A percentile compares a stretch with the other conserved stretches of the same genome.
phyloP scores from a whole-genome alignment of 2,329 filamentous ascomycete species.

The Leptographium lundbergii region DNA sequence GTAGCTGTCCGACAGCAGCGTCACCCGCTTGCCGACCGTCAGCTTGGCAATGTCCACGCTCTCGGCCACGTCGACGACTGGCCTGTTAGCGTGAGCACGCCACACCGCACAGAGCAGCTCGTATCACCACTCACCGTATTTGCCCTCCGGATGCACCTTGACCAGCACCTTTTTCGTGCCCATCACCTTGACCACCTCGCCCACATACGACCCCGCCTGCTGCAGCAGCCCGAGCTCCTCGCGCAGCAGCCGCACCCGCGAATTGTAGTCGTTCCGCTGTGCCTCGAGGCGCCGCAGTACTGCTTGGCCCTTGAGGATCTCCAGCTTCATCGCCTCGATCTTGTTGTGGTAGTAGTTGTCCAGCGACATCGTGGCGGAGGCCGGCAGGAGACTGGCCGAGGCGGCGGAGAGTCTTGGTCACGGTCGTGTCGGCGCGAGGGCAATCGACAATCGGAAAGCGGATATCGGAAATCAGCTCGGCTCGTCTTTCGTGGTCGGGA shows the following conservation, averaged over 20 bases:
- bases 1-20: slow-evolving; percentile 91
- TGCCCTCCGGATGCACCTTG: slow-evolving; percentile 97
- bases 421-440: no score
- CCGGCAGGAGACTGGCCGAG: background rate
- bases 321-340: slow-evolving; percentile 99
- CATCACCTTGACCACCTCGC: slow-evolving; percentile 99
- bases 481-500: no score
- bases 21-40: slow-evolving; percentile 93
- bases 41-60: slow-evolving; percentile 91
- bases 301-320: slow-evolving; percentile 98
- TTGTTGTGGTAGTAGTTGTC: slow-evolving; percentile 99
- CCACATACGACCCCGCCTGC: slow-evolving; percentile 95
- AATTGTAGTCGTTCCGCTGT: slow-evolving; percentile 99
- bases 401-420: background rate
- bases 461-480: no score
- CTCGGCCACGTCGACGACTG: slow-evolving; percentile 93
- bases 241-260: slow-evolving; percentile 80
- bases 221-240: slow-evolving; percentile 94
- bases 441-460: no score
- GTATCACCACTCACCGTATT: slow-evolving; percentile 62
- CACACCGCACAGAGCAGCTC: no score
- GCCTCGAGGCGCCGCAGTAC: slow-evolving; percentile 90
- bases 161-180: slow-evolving; percentile 98
- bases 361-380: slow-evolving; percentile 69
- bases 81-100: slow-evolving; percentile 7